Conservation (phyloP, 108 stramenopile genomes). For the Nitzschia sp. region DNA sequence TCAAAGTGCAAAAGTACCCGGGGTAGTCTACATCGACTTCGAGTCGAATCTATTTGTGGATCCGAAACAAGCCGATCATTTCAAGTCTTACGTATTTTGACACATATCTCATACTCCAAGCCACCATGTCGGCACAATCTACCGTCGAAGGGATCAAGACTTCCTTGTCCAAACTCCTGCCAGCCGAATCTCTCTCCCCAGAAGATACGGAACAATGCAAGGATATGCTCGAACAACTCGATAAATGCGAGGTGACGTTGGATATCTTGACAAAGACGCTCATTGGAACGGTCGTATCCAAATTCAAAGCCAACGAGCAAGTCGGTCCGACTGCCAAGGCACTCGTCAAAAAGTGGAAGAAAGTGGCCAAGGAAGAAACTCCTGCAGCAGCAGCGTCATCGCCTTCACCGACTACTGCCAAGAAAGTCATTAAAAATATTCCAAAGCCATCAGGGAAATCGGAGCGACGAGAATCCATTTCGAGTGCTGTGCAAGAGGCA, state of each 20-base stretch:
- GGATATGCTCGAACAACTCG: slow-evolving; percentile 77
- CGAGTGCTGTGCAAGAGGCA: slow-evolving; percentile 21
- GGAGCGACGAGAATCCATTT: slow-evolving; percentile 25
- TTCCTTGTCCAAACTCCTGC: slow-evolving; percentile 65
- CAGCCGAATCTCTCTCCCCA: slow-evolving; percentile 39
- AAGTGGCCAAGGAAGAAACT: slow-evolving; percentile 57
- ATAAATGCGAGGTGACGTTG: slow-evolving; percentile 62
- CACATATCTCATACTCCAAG: no score
- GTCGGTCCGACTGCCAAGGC: slow-evolving; percentile 61
- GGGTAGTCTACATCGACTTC: no score
- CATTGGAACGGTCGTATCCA: slow-evolving; percentile 81
- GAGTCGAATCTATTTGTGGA: no score
- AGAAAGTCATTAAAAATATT: slow-evolving; percentile 24
- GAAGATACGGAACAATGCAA: slow-evolving; percentile 62
- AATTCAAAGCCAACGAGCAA: slow-evolving; percentile 66
- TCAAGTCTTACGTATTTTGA: no score
- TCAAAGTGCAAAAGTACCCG: no score
- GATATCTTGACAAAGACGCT: slow-evolving; percentile 74
- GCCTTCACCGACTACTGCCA: slow-evolving; percentile 22
- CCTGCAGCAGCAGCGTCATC: slow-evolving; percentile 17
- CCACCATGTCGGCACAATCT: background rate
- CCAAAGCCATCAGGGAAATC: background rate
- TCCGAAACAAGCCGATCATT: no score
- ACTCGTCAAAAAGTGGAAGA: slow-evolving; percentile 89
- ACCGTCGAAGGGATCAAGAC: slow-evolving; percentile 71